Evolutionary conservation across 495 filamentous ascomycete species (phyloP).

Genomic region (Chaetomium fimeti): DNA sequence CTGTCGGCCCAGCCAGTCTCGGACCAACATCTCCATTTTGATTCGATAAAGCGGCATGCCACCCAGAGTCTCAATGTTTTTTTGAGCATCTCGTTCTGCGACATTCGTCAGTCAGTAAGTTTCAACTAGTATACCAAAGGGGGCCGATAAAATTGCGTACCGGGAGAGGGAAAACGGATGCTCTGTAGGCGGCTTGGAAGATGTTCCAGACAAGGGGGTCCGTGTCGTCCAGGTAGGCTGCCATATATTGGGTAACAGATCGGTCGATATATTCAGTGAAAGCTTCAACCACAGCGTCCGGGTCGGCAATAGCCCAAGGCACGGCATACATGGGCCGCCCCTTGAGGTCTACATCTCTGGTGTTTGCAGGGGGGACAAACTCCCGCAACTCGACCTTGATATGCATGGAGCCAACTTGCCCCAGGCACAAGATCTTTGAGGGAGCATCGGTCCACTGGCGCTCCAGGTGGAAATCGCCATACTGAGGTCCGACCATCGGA

Average conservation of each 20-base stretch:
- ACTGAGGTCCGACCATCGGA: conserved; percentile 39
- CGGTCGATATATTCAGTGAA: conserved; percentile 37
- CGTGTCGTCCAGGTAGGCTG: conserved; percentile 37
- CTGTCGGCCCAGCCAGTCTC: conserved; percentile 29
- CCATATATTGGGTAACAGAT: conserved; percentile 32
- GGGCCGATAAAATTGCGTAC: conserved; percentile 25
- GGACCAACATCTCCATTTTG: conserved; percentile 40
- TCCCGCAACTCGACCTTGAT: conserved; percentile 35
- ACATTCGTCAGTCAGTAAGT: neutral
- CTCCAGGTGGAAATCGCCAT: conserved; percentile 42
- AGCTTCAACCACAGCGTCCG: conserved; percentile 34
- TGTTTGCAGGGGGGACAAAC: conserved; percentile 35
- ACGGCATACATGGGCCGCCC: conserved; percentile 40
- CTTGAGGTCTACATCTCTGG: conserved; percentile 33
- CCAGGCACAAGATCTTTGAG: conserved; percentile 32
- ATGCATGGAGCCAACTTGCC: conserved; percentile 29
- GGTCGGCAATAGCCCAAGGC: conserved; percentile 40
- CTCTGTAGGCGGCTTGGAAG: conserved; percentile 37
- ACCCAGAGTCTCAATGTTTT: conserved; percentile 42
- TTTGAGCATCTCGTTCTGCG: conserved; percentile 39
- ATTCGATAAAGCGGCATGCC: conserved; percentile 42
- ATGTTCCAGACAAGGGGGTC: conserved; percentile 39
- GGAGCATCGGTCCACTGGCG: conserved; percentile 32
- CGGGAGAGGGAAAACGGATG: conserved; percentile 35
- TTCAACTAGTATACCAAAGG: no score